Evolutionary conservation across 2,329 filamentous ascomycete species (phyloP).

Genomic region (Pseudodiploospora longispora): DNA sequence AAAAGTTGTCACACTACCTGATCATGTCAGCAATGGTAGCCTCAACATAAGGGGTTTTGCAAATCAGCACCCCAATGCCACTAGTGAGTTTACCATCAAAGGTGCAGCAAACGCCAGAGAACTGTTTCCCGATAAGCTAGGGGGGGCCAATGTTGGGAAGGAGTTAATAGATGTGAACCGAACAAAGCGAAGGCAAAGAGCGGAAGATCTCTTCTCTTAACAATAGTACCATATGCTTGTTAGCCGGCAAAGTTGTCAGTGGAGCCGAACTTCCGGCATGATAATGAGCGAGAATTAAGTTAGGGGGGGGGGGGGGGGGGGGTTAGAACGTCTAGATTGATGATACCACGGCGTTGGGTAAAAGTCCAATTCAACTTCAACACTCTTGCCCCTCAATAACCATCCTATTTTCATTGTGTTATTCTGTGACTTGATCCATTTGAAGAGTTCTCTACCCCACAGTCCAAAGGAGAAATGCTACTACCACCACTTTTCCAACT

Average conservation of each 20-base stretch:
- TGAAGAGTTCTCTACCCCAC: too few relatives aligned
- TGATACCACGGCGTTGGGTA: constrained; percentile 10
- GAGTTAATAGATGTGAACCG: constrained; percentile 54
- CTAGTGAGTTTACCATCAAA: constrained; percentile 57
- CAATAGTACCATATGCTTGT: constrained; percentile 5
- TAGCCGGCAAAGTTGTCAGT: neutral
- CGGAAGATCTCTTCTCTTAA: constrained; percentile 64
- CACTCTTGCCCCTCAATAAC: too few relatives aligned
- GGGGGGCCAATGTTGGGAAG: constrained; percentile 51
- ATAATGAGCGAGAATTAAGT: neutral
- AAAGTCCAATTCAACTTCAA: too few relatives aligned
- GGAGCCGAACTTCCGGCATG: neutral
- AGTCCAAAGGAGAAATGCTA: too few relatives aligned
- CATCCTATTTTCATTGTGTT: too few relatives aligned
- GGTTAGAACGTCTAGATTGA: neutral
- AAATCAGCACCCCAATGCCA: constrained; percentile 33
- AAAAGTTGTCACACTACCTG: constrained; percentile 50
- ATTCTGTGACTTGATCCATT: too few relatives aligned
- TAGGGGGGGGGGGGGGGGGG: too few relatives aligned
- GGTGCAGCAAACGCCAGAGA: constrained; percentile 54
- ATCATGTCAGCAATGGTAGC: constrained; percentile 30
- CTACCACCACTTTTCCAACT: constrained; percentile 57
- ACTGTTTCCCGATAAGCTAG: constrained; percentile 59
- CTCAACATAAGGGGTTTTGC: constrained; percentile 56
- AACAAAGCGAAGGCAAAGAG: constrained; percentile 53